A percentile compares a stretch with the other conserved stretches of the same genome.
Evolutionary conservation across 768 basidiomycete genomes (phyloP).

Genomic region (Trametes cingulata): DNA sequence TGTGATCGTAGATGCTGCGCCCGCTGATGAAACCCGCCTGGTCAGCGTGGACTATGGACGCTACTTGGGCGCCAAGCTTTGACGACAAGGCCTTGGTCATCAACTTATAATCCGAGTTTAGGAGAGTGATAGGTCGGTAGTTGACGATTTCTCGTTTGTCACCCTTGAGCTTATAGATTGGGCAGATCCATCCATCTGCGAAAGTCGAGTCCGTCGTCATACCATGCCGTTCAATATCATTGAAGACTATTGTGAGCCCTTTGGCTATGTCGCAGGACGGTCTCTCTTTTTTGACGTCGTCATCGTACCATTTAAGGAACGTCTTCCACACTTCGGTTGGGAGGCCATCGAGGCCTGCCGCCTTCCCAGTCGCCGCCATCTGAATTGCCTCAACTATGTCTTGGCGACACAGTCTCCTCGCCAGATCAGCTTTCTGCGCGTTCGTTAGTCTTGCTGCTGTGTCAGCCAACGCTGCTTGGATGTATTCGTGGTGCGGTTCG

Average conservation of each 20-base stretch:
- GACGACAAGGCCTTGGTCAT: slow-evolving; percentile 30
- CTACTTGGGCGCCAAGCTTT: slow-evolving; percentile 11
- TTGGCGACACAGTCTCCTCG: no score
- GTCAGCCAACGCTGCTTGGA: background rate
- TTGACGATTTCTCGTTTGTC: slow-evolving; percentile 15
- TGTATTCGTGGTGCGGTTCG: background rate
- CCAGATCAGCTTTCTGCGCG: background rate
- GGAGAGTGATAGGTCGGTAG: slow-evolving; percentile 25
- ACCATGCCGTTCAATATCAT: slow-evolving; percentile 4
- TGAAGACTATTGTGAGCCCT: background rate
- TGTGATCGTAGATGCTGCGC: slow-evolving; percentile 36
- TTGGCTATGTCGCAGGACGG: background rate
- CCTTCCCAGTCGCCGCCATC: background rate
- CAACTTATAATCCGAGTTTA: slow-evolving; percentile 26
- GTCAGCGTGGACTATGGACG: slow-evolving; percentile 32
- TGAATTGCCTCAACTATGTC: background rate
- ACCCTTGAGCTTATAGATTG: slow-evolving; percentile 41
- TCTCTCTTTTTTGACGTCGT: background rate
- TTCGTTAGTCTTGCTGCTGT: background rate
- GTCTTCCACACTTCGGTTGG: slow-evolving; percentile 14
- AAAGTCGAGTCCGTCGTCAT: slow-evolving; percentile 20
- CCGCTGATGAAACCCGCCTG: slow-evolving; percentile 43
- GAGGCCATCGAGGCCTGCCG: slow-evolving; percentile 12
- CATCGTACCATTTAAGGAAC: slow-evolving; percentile 15
- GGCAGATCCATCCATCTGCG: slow-evolving; percentile 36